Evolutionary conservation across 495 filamentous ascomycete genomes (phyloP).

Genomic region (Pyrenula aspistea): DNA sequence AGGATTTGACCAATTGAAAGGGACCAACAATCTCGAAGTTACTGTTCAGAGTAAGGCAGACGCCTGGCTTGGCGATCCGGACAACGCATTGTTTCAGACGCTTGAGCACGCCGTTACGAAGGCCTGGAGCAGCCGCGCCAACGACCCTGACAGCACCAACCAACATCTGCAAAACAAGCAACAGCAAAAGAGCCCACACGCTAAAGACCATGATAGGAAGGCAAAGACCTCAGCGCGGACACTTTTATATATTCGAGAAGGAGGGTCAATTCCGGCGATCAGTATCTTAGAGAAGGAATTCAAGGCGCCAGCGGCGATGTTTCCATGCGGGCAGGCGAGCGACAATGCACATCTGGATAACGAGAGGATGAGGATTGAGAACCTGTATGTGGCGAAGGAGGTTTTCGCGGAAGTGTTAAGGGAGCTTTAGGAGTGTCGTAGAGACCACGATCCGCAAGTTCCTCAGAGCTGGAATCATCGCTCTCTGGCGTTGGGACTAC

Average conservation of each 20-base stretch:
- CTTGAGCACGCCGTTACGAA: slow-evolving; percentile 76
- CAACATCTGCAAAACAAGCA: background rate
- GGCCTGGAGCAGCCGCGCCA: slow-evolving; percentile 45
- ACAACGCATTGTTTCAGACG: slow-evolving; percentile 81
- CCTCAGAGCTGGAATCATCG: no score
- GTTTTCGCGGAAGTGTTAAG: slow-evolving; percentile 82
- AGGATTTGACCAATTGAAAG: slow-evolving; percentile 62
- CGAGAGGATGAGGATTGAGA: slow-evolving; percentile 74
- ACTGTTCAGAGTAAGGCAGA: slow-evolving; percentile 86
- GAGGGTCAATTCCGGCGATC: slow-evolving; percentile 86
- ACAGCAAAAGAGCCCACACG: background rate
- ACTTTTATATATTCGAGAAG: slow-evolving; percentile 82
- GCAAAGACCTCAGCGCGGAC: background rate
- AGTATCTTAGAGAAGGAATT: slow-evolving; percentile 94
- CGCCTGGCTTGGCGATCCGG: slow-evolving; percentile 87
- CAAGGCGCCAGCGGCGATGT: slow-evolving; percentile 77
- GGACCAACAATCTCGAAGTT: slow-evolving; percentile 70
- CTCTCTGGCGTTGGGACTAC: no score
- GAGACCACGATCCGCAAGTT: no score
- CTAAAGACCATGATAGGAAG: background rate
- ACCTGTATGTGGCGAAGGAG: slow-evolving; percentile 81
- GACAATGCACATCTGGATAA: slow-evolving; percentile 92
- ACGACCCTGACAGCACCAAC: background rate
- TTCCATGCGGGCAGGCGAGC: slow-evolving; percentile 91
- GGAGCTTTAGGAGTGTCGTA: no score